Evolutionary conservation across 2,329 filamentous ascomycete genomes (phyloP), one percentile per base, ranked within the genome.

Genomic region (Penicillium nordicum): DNA sequence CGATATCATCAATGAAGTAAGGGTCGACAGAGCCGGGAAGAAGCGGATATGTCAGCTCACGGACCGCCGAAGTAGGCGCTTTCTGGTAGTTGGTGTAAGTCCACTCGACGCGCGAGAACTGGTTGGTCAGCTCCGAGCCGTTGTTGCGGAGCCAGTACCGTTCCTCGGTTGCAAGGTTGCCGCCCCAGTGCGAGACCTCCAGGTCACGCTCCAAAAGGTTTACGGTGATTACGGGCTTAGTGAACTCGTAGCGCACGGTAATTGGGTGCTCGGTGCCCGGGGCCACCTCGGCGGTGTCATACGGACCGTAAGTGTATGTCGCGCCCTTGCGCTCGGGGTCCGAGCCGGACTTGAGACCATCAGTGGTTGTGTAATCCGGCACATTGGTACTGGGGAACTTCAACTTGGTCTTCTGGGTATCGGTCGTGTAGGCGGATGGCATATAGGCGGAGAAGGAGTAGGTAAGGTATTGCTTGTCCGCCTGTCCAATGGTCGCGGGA

Each of bases 161-260:
- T 78, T 99, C 94, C 78, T 99, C 94, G 48, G 92, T 91, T 1
- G 94, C 94, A 52, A 97, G 77, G 72, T 99, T 99, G 60, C 94
- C 94, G 64, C 94, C 94, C 94, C 94, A 99, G 76, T 97, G 94
- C 72, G 90, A 96, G 67, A 99, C 88, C 74, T 99, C 94, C 61
- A 99, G 79, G 69, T 97, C 92, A 58, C 94, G 88, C 76, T 97
- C 90, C 57, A 99, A 80, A 16, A 84, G 80, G 34, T 86, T 85
- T 49, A 91, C 84, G 69, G 94, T 90, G 42, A 87, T 88, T 55
- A 99, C 80, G 12, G 94, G 93, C 77, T 93, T 95, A 62, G 90
- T 97, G 78, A 94, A 97, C 75, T 99, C 92, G 76, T 96, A 97
- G 59, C 94, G 89, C 51, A 97, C 87, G 63, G 82, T 85, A 57